phyloP scores from a whole-genome alignment of 371 early-diverging fungal species.

The Sanchytrium tribonematis region DNA sequence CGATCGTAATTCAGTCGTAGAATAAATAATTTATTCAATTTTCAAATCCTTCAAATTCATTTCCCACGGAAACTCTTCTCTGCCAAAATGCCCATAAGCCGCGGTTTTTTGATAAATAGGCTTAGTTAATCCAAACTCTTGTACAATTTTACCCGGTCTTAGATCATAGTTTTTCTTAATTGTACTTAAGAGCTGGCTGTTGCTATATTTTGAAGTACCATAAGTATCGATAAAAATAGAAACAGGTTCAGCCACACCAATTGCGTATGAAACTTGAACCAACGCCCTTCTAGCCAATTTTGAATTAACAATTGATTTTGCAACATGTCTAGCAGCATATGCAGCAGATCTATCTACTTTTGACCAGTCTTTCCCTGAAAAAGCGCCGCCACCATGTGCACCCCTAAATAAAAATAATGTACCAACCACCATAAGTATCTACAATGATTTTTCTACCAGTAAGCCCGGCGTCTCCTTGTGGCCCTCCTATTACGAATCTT shows the following conservation, averaged over 20 bases:
- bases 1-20: background rate
- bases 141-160: conserved; percentile 90
- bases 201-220: conserved; percentile 66
- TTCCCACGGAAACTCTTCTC: conserved; percentile 73
- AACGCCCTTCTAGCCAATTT: conserved; percentile 74
- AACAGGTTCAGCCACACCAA: conserved; percentile 93
- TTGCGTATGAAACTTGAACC: conserved; percentile 96
- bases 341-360: conserved; percentile 99
- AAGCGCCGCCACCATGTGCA: conserved; percentile 98
- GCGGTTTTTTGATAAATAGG: conserved; percentile 94
- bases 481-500: conserved; percentile 96
- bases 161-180: conserved; percentile 92
- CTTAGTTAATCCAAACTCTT: conserved; percentile 83
- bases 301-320: conserved; percentile 70
- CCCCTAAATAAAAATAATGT: no score
- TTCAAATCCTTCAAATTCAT: background rate
- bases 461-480: conserved; percentile 97
- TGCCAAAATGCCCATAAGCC: conserved; percentile 96
- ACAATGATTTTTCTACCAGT: conserved; percentile 99
- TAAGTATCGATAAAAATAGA: conserved; percentile 91
- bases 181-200: conserved; percentile 64
- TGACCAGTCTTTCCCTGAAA: conserved; percentile 99
- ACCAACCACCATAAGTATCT: conserved; percentile 86
- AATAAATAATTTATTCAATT: background rate
- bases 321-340: conserved; percentile 96